Percentiles rank a stretch among this genome's conserved stretches.
phyloP scores from a whole-genome alignment of 1,284 basidiomycete species.

The Veloboletus limbatus region DNA sequence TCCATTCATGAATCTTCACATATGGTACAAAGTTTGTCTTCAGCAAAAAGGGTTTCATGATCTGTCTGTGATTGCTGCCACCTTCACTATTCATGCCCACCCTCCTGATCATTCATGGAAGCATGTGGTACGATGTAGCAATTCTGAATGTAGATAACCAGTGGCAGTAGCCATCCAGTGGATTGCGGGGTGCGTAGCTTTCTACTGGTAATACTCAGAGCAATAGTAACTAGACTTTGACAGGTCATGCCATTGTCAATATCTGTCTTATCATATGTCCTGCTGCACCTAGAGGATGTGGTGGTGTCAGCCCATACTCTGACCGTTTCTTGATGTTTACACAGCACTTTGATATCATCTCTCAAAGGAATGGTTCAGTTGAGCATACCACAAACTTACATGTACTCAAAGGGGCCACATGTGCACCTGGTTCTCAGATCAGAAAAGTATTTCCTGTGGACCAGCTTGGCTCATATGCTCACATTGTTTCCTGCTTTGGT shows the following conservation, averaged over 20 bases:
- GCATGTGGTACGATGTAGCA: conserved; percentile 22
- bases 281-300: conserved; percentile 3
- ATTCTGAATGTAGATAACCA: conserved; percentile 20
- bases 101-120: conserved; percentile 12
- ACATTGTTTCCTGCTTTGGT: conserved; percentile 28
- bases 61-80: not conserved
- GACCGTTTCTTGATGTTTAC: not conserved
- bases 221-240: conserved; percentile 7
- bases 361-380: not conserved
- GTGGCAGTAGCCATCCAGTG: conserved; percentile 24
- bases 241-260: conserved; percentile 27
- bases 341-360: not conserved
- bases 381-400: conserved; percentile 23
- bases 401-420: conserved; percentile 21
- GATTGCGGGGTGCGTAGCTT: conserved; percentile 23
- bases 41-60: conserved; percentile 8
- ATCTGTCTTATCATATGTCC: conserved; percentile 28
- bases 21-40: conserved; percentile 8
- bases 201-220: not conserved
- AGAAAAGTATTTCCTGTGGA: conserved; percentile 30
- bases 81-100: too few species aligned
- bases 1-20: conserved; percentile 3
- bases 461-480: conserved; percentile 22
- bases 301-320: not conserved
- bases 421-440: conserved; percentile 11